Evolutionary conservation across 257 asterid genomes (phyloP).

Genomic region (Fraxinus excelsior): DNA sequence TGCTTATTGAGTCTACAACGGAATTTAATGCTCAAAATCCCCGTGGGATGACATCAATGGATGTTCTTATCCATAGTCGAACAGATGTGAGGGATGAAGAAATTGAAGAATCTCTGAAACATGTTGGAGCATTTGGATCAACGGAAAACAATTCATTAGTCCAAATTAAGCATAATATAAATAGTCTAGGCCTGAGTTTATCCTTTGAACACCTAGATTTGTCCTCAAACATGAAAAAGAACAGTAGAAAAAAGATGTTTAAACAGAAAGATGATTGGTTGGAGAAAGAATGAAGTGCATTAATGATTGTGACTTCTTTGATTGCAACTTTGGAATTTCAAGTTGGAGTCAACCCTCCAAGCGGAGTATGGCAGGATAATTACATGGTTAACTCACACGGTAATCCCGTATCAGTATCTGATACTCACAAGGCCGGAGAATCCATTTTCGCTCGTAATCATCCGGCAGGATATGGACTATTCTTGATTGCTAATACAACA

Average conservation of each 20-base stretch:
- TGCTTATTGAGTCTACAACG: slow-evolving; percentile 21
- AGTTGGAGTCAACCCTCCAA: slow-evolving; percentile 33
- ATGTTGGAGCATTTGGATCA: slow-evolving; percentile 25
- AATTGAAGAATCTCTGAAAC: slow-evolving; percentile 32
- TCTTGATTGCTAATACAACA: slow-evolving; percentile 24
- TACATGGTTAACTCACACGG: slow-evolving; percentile 4
- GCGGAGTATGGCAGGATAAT: slow-evolving; percentile 37
- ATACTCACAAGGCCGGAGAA: slow-evolving; percentile 9
- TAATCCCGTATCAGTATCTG: neutral
- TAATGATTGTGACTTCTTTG: slow-evolving; percentile 6
- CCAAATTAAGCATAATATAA: neutral
- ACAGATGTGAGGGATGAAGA: slow-evolving; percentile 28
- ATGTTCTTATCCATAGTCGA: slow-evolving; percentile 32
- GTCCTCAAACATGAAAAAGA: neutral
- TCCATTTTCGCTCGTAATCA: slow-evolving; percentile 21
- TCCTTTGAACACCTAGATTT: neutral
- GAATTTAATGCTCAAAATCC: slow-evolving; percentile 29
- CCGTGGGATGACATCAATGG: slow-evolving; percentile 36
- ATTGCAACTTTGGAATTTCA: slow-evolving; percentile 39
- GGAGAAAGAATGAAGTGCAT: no score
- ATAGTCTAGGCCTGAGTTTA: neutral
- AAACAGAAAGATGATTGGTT: slow-evolving; percentile 17
- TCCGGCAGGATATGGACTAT: neutral
- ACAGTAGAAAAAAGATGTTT: neutral
- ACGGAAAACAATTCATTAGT: neutral